Evolutionary conservation across 805 yeast species (phyloP).

Genomic region (Starmerella stellata): DNA sequence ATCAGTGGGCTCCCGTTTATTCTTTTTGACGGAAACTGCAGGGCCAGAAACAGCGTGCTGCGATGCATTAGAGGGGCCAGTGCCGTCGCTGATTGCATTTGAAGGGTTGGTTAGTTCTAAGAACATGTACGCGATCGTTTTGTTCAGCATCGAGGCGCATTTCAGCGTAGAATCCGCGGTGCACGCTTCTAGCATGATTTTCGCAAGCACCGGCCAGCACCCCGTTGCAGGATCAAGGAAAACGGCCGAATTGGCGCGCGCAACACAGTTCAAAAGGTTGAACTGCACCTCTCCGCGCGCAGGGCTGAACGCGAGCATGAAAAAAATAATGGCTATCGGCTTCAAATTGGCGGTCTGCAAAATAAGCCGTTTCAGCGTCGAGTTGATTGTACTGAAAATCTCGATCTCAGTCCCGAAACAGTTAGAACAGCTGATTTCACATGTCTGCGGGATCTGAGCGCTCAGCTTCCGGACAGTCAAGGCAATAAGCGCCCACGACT

Average conservation of each 20-base stretch:
- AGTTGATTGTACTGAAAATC: conserved; percentile 29
- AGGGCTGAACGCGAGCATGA: conserved; percentile 29
- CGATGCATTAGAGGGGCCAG: too few species aligned
- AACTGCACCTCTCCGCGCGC: conserved; percentile 1
- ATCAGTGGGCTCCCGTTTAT: neutral
- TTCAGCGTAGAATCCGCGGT: conserved; percentile 22
- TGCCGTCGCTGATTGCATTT: too few species aligned
- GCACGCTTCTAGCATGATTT: conserved; percentile 27
- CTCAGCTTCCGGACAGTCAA: conserved; percentile 14
- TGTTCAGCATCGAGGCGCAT: conserved; percentile 31
- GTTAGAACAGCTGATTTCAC: neutral
- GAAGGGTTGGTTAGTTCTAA: neutral
- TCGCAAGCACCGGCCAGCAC: conserved; percentile 33
- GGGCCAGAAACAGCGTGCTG: too few species aligned
- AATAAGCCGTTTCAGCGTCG: conserved; percentile 39
- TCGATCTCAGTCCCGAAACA: conserved; percentile 14
- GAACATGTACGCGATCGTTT: conserved; percentile 25
- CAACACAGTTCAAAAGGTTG: conserved; percentile 34
- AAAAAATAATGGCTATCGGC: conserved; percentile 30
- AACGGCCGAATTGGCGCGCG: conserved; percentile 34
- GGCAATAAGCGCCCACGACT: conserved; percentile 46
- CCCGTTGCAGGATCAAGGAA: conserved; percentile 23
- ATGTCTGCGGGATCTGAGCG: conserved; percentile 1
- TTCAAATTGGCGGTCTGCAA: conserved; percentile 46
- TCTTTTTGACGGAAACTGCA: too few species aligned